Evolutionary conservation across 441 rosid genomes (phyloP).

Genomic region (Dalechampia spathulata): DNA sequence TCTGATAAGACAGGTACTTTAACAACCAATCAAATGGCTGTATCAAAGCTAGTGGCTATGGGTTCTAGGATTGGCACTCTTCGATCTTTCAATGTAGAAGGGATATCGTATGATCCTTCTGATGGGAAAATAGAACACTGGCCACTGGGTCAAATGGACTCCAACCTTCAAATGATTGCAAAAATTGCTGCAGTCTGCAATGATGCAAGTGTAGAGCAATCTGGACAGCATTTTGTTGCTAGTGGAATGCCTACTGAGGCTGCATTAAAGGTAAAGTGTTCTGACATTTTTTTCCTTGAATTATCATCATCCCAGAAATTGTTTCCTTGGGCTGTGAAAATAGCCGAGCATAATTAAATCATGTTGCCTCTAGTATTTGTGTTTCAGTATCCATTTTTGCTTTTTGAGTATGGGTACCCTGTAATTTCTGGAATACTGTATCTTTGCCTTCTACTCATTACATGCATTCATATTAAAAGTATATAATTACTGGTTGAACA

Average conservation of each 20-base stretch:
- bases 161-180: slow-evolving; percentile 83
- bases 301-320: background rate
- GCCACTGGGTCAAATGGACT: slow-evolving; percentile 68
- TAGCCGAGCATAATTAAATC: too few relatives aligned
- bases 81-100: slow-evolving; percentile 67
- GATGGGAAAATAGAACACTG: slow-evolving; percentile 76
- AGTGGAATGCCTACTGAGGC: slow-evolving; percentile 90
- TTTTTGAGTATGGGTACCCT: too few relatives aligned
- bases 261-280: slow-evolving; percentile 67
- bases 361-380: too few relatives aligned
- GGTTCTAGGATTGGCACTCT: slow-evolving; percentile 64
- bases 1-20: slow-evolving; percentile 93
- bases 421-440: too few relatives aligned
- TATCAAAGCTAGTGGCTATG: slow-evolving; percentile 70
- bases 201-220: slow-evolving; percentile 57
- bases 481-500: too few relatives aligned
- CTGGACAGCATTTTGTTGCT: slow-evolving; percentile 59
- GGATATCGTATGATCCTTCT: slow-evolving; percentile 64
- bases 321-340: slow-evolving; percentile 4
- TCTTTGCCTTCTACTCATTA: too few relatives aligned
- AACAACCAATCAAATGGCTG: slow-evolving; percentile 96
- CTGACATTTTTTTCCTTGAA: background rate
- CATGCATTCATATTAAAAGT: too few relatives aligned
- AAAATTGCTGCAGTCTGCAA: slow-evolving; percentile 85
- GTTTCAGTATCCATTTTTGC: too few relatives aligned